Base-by-base conservation (phyloP, 2,329 filamentous ascomycete species). In the Aspergillus sp. region DNA sequence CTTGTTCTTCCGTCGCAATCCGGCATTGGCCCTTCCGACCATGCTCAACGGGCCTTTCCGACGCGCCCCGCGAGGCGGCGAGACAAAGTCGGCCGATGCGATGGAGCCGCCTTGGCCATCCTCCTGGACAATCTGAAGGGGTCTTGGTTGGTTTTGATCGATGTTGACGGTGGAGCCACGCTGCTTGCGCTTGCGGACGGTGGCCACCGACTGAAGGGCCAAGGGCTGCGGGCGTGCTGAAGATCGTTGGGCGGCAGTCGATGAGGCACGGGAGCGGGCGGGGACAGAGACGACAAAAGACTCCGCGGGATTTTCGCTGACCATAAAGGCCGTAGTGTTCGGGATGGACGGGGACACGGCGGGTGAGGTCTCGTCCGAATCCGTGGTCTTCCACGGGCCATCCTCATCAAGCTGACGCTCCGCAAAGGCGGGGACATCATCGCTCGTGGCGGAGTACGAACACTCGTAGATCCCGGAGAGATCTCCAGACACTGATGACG, bases 51-150 rank as follows among this genome's bases (percentile, higher is more conserved):
- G 72, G 10, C 72, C 72, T 60, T 74, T 74, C 38, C 72, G 70
- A 50, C 72, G 72, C 47, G 72, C 72, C 19, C 72, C 69, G n/a
- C 70, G 67, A 19, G 71, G 70, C 11, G 71, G 71, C n/a, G 70
- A 69, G 13, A 73, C 67, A 51, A 73, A 72, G 43, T 73, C 69
- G 13, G 71, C 69, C 11, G 72, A 74, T 2, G 71, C 68, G 54
- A 73, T 69, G 3, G 72, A 70, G 5, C 71, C 71, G 16, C 72
- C 72, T 53, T 71, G 65, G 5, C 72, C 72, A 60, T 75, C 72
- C 56, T 75, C 72, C 45, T 74, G 72, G 24, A 75, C 72, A 54
- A 75, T 75, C 52, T 74, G 72, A 50, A 75, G 54, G 17, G 71
- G 68, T 50, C 67, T 67, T 4, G 65, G 52, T 46, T 56, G 57